A percentile compares a stretch with the other conserved stretches of the same genome.
phyloP scores from a whole-genome alignment of 2,329 filamentous ascomycete species.

The Aureobasidium pullulans region DNA sequence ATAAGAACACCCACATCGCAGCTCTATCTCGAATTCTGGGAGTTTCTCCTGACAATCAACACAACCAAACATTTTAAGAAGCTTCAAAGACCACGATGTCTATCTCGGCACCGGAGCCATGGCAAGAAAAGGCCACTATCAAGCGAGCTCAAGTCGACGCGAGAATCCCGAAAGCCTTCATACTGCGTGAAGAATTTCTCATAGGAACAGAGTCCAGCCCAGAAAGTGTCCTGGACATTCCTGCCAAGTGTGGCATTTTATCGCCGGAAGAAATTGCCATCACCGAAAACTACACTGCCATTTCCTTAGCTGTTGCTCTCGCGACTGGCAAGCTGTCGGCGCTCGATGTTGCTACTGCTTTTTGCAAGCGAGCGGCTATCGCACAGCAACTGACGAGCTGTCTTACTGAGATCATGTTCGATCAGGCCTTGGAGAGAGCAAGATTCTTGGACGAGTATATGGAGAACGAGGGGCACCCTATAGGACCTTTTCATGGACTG shows the following conservation, averaged over 20 bases:
- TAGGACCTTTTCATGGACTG: conserved; percentile 40
- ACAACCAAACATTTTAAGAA: too few relatives aligned
- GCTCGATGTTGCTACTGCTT: conserved; percentile 28
- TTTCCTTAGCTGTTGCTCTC: conserved; percentile 25
- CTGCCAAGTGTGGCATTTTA: neutral
- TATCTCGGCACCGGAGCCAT: too few relatives aligned
- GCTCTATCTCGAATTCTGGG: too few relatives aligned
- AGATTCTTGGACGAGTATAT: conserved; percentile 20
- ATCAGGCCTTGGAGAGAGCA: conserved; percentile 25
- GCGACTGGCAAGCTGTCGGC: conserved; percentile 23
- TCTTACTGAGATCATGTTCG: conserved; percentile 44
- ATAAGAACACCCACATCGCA: too few relatives aligned
- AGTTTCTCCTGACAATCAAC: too few relatives aligned
- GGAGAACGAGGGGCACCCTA: conserved; percentile 19
- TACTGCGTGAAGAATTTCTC: too few relatives aligned
- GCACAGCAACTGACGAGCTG: conserved; percentile 44
- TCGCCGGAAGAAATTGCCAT: conserved; percentile 16
- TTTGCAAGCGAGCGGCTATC: conserved; percentile 31
- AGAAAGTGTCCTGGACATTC: neutral
- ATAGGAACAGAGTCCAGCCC: too few relatives aligned
- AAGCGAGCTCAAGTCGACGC: too few relatives aligned
- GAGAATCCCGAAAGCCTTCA: too few relatives aligned
- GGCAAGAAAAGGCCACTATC: too few relatives aligned
- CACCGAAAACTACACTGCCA: conserved; percentile 29
- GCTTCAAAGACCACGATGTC: too few relatives aligned